A percentile compares a stretch with the other conserved stretches of the same genome.
phyloP scores from a whole-genome alignment of 176 grass and related monocot species.

The Tillandsia leiboldiana region DNA sequence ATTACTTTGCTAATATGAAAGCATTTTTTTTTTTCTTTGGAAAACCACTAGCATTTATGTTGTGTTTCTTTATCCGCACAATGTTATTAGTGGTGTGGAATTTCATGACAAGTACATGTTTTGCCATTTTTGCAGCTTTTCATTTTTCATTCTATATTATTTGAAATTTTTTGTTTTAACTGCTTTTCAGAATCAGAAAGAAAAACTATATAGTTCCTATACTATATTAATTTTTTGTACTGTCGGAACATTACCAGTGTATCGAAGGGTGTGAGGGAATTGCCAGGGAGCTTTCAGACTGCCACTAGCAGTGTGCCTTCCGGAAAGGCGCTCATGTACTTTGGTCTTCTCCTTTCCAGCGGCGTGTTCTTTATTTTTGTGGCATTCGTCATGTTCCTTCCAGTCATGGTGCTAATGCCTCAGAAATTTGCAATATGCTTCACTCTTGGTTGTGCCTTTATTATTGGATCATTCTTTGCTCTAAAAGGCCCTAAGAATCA shows the following conservation, averaged over 20 bases:
- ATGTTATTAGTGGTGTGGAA: too few relatives aligned
- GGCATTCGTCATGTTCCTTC: conserved; percentile 84
- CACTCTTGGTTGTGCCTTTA: conserved; percentile 80
- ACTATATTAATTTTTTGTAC: not conserved
- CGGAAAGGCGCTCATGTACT: conserved; percentile 90
- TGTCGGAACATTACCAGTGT: conserved; percentile 33
- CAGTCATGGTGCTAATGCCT: conserved; percentile 89
- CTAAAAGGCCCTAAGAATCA: conserved; percentile 79
- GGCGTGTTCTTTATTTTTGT: conserved; percentile 93
- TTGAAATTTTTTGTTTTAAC: too few relatives aligned
- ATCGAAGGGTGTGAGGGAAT: conserved; percentile 74
- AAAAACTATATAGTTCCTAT: not conserved
- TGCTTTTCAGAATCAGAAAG: too few relatives aligned
- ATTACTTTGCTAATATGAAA: too few relatives aligned
- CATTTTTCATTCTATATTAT: too few relatives aligned
- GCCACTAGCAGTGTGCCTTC: conserved; percentile 82
- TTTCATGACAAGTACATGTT: too few relatives aligned
- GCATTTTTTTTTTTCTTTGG: too few relatives aligned
- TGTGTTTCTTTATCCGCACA: too few relatives aligned
- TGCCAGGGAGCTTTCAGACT: conserved; percentile 83
- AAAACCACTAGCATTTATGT: too few relatives aligned
- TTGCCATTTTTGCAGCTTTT: too few relatives aligned
- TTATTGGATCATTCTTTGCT: conserved; percentile 89
- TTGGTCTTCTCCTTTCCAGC: conserved; percentile 78
- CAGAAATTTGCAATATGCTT: conserved; percentile 97